phyloP scores from a whole-genome alignment of 2,329 filamentous ascomycete species.

The Trichophaea hybrida region DNA sequence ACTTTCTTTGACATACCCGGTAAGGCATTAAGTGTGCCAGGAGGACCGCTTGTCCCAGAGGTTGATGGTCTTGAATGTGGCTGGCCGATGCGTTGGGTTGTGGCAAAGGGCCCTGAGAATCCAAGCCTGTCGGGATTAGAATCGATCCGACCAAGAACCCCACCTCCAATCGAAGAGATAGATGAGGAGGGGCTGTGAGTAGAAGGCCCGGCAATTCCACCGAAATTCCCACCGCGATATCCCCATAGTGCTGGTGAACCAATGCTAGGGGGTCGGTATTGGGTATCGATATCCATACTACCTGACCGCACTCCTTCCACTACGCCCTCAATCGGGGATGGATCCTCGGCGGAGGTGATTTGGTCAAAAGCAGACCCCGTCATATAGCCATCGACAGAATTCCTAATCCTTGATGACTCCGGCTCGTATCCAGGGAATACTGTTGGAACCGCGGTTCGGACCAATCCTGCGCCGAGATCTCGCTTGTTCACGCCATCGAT shows the following conservation, averaged over 20 bases:
- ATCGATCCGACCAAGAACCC: background rate
- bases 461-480: constrained; percentile 1
- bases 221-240: background rate
- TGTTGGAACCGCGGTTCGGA: constrained; percentile 1
- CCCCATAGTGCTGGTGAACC: background rate
- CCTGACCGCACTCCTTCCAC: background rate
- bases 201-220: background rate
- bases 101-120: background rate
- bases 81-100: background rate
- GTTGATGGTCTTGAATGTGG: constrained; percentile 2
- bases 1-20: background rate
- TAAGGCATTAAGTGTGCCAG: background rate
- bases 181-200: background rate
- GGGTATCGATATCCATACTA: constrained; percentile 4
- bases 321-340: background rate
- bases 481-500: constrained; percentile 4
- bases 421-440: background rate
- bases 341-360: background rate
- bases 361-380: background rate
- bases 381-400: background rate
- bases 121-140: background rate
- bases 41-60: background rate
- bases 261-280: background rate
- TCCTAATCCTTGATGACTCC: background rate
- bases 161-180: background rate